Conservation (phyloP, 2,329 filamentous ascomycete species). For the Stachybotrys chartarum region DNA sequence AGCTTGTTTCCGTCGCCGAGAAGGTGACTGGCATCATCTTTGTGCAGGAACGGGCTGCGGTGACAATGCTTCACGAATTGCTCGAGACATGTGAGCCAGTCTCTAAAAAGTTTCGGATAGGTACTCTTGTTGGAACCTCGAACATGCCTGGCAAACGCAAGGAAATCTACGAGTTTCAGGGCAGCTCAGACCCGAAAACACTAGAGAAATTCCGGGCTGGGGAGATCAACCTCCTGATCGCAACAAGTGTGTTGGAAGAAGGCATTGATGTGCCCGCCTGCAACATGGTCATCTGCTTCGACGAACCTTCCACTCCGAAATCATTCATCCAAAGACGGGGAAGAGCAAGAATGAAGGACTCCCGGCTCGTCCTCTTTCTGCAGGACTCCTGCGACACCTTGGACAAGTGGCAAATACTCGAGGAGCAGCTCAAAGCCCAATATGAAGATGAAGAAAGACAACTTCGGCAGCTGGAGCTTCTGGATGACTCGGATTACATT, state of each 20-base stretch:
- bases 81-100: conserved; percentile 44
- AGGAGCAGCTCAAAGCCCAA: conserved; percentile 62
- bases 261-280: conserved; percentile 61
- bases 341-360: conserved; percentile 42
- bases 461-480: conserved; percentile 31
- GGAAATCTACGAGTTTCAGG: conserved; percentile 32
- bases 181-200: conserved; percentile 20
- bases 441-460: conserved; percentile 60
- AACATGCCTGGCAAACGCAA: conserved; percentile 23
- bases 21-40: conserved; percentile 58
- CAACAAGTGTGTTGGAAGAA: conserved; percentile 59
- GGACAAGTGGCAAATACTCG: conserved; percentile 57
- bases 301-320: conserved; percentile 41
- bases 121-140: conserved; percentile 49
- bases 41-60: conserved; percentile 54
- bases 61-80: conserved; percentile 51
- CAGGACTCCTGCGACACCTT: conserved; percentile 18
- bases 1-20: conserved; percentile 37
- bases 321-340: conserved; percentile 53
- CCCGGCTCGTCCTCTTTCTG: conserved; percentile 41
- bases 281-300: conserved; percentile 54
- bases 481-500: conserved; percentile 36
- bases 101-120: conserved; percentile 38
- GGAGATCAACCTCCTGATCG: conserved; percentile 49
- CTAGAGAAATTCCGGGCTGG: conserved; percentile 45